phyloP scores from a whole-genome alignment of 2,329 filamentous ascomycete species.

The Cladosporium phlei region DNA sequence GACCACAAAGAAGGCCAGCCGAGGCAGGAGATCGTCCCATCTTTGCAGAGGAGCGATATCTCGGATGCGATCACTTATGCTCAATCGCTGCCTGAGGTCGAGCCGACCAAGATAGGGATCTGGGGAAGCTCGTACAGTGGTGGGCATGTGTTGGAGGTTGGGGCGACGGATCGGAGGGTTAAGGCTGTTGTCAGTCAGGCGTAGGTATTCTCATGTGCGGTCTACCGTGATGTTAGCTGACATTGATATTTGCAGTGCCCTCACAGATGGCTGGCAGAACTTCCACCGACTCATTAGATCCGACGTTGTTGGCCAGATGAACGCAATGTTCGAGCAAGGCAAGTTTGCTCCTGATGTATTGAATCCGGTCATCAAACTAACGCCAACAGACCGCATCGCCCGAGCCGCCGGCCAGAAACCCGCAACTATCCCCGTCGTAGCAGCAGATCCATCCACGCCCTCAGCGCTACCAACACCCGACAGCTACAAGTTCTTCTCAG shows the following conservation, averaged over 20 bases:
- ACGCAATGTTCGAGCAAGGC: slow-evolving; percentile 21
- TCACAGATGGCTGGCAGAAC: slow-evolving; percentile 32
- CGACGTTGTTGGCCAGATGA: slow-evolving; percentile 27
- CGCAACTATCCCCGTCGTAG: slow-evolving; percentile 30
- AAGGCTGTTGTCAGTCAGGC: slow-evolving; percentile 38
- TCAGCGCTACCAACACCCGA: slow-evolving; percentile 34
- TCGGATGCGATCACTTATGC: slow-evolving; percentile 38
- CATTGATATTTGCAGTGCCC: not conserved
- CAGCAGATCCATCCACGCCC: slow-evolving; percentile 28
- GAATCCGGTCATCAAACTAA: not conserved
- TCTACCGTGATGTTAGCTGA: too few species aligned
- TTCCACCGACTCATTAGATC: slow-evolving; percentile 32
- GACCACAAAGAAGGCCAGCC: slow-evolving; percentile 27
- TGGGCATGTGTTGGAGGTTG: slow-evolving; percentile 38
- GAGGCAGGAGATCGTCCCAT: slow-evolving; percentile 31
- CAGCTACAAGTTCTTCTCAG: slow-evolving; percentile 32
- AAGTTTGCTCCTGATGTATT: too few species aligned
- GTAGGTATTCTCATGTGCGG: slow-evolving; percentile 21
- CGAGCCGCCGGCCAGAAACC: slow-evolving; percentile 31
- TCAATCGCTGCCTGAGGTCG: slow-evolving; percentile 29
- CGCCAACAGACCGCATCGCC: slow-evolving; percentile 28
- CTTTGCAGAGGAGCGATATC: slow-evolving; percentile 32
- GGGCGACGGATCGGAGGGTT: slow-evolving; percentile 37
- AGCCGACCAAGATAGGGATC: slow-evolving; percentile 32
- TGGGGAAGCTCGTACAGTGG: slow-evolving; percentile 38